These are phyloP conservation scores for Tylopilus sp. DNA, from an alignment of 1,284 basidiomycete species.

Conservation along the genomic window DNA sequence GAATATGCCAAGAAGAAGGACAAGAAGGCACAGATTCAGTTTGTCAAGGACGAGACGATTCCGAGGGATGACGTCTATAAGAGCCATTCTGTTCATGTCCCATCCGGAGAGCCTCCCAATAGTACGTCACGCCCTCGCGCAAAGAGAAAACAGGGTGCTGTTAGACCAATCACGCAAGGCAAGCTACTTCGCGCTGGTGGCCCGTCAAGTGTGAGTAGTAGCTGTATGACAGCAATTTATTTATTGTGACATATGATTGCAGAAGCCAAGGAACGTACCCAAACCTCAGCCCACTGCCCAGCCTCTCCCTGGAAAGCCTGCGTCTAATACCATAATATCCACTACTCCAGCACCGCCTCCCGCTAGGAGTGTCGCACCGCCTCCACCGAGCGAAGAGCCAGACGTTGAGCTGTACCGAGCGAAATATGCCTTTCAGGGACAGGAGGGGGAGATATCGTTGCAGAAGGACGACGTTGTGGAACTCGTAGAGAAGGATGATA, in stretches of 20 bases:
- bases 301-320: conserved; percentile 51
- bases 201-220: conserved; percentile 52
- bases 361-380: conserved; percentile 37
- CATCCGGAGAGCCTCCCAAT: conserved; percentile 79
- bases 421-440: conserved; percentile 84
- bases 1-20: conserved; percentile 97
- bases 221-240: not conserved
- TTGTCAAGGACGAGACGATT: conserved; percentile 85
- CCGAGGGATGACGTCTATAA: conserved; percentile 87
- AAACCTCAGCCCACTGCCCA: conserved; percentile 55
- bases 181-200: conserved; percentile 78
- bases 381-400: conserved; percentile 54
- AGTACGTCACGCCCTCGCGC: conserved; percentile 82
- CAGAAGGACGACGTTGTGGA: conserved; percentile 91
- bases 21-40: conserved; percentile 85
- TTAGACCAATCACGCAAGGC: conserved; percentile 79
- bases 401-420: conserved; percentile 78
- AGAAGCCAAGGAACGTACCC: conserved; percentile 45
- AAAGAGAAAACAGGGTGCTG: conserved; percentile 79
- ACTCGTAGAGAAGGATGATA: conserved; percentile 88
- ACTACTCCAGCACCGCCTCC: conserved; percentile 36
- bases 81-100: conserved; percentile 85
- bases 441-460: conserved; percentile 87
- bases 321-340: conserved; percentile 24
- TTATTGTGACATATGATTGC: conserved; percentile 15